A percentile compares a stretch with the other conserved stretches of the same genome.
Conservation (phyloP, 352 stramenopile genomes). For the Phytophthora vignae region DNA sequence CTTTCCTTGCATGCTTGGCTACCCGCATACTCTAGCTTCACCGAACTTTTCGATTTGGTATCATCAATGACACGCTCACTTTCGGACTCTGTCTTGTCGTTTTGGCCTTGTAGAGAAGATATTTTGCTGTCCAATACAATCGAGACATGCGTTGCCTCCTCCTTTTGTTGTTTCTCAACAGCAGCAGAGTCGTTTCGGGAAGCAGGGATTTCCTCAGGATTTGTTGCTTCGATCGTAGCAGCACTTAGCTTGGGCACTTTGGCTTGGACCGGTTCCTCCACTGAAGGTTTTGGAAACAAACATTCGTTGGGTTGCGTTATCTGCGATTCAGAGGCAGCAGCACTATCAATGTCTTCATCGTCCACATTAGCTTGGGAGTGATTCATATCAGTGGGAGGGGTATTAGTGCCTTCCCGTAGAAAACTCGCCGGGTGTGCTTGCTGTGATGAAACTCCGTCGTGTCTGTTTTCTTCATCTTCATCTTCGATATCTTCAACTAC, state of each 20-base stretch:
- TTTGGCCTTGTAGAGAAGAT: no score
- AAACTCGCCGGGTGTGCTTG: neutral
- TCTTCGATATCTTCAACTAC: slow-evolving; percentile 43
- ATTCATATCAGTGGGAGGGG: neutral
- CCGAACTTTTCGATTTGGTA: neutral
- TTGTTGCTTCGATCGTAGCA: neutral
- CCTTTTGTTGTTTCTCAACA: neutral
- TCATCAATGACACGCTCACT: neutral
- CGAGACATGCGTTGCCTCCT: neutral
- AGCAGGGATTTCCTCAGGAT: neutral
- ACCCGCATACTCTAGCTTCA: neutral
- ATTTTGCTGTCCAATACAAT: neutral
- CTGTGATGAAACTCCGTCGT: neutral
- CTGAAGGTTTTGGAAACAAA: neutral
- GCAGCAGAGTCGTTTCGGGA: neutral
- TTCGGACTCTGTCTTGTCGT: neutral
- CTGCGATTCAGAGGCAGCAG: neutral
- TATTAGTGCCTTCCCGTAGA: neutral
- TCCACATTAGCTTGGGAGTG: neutral
- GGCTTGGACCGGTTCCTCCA: neutral
- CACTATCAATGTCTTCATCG: neutral
- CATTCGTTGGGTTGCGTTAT: neutral
- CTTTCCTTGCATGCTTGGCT: neutral
- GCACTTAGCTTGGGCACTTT: neutral
- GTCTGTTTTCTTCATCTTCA: slow-evolving; percentile 17